Base-by-base conservation (phyloP, 2,329 filamentous ascomycete genomes). In the Aspergillus luchuensis region DNA sequence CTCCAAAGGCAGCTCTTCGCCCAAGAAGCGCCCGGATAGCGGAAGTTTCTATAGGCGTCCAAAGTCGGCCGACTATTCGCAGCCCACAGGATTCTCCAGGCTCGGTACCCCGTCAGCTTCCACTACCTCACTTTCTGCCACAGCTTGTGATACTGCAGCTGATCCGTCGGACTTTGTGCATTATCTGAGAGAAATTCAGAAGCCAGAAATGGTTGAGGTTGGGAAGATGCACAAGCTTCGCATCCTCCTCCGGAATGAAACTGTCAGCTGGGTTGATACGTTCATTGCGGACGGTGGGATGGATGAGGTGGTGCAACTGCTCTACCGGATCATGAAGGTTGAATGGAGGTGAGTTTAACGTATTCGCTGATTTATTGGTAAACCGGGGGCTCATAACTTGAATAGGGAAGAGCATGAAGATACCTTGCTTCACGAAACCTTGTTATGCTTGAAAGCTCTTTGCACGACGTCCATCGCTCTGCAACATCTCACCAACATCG, bases 211-310 rank as follows among this genome's bases (percentile, higher is more conserved):
- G 41, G 89, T 97, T 8, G 94, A 98, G 74, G 91, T 98, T n/a
- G 92, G 93, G 48, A 94, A 95, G 74, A 80, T 99, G 38, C 95
- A 98, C 79, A 98, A 98, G 78, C 84, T 99, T 49, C 87, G 94
- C 13, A 84, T 97, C 19, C 79, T 98, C 56, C 83, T 99, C 56
- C 88, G 95, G 17, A 98, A 98, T 71, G 95, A 99, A 80, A 96
- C 94, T 0, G 92, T 99, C 5, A 87, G 90, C 11, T 99, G 95
- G 95, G 96, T 96, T 3, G 92, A 98, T 72, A 86, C 88, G 11
- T 99, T 98, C 74, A 91, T 98, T 68, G 84, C 87, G 43, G 88
- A 93, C 64, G 92, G 91, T 15, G 95, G 95, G 19, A 96, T 98
- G 92, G 86, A 90, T 66, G 92, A 97, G 75, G 91, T 98, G 64